These are phyloP conservation scores for Manihot esculenta DNA, from an alignment of 441 rosid genomes.

Conservation along the genomic window DNA sequence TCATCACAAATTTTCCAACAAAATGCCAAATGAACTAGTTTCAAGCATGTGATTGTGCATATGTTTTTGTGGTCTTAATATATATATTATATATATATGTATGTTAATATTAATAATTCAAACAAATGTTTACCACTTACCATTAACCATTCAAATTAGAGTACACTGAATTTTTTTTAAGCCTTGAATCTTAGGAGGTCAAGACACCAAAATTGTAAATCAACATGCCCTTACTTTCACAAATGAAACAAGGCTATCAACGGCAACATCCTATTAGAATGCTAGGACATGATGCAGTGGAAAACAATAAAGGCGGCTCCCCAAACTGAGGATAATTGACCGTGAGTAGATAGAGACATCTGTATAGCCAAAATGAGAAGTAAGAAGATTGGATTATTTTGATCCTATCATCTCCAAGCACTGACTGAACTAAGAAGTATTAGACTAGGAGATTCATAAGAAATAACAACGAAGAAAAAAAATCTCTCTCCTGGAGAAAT, in stretches of 20 bases:
- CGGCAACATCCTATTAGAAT: background rate
- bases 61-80: background rate
- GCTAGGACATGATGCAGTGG: background rate
- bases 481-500: background rate
- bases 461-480: constrained; percentile 6
- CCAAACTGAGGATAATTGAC: constrained; percentile 16
- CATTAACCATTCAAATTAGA: constrained; percentile 2
- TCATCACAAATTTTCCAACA: background rate
- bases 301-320: background rate
- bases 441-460: constrained; percentile 12
- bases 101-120: too few species aligned
- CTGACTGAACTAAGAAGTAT: constrained; percentile 19
- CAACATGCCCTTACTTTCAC: constrained; percentile 2
- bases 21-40: background rate
- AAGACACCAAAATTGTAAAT: constrained; percentile 11
- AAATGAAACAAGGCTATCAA: constrained; percentile 4
- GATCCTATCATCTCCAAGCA: constrained; percentile 16
- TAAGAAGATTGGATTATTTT: constrained; percentile 8
- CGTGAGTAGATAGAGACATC: constrained; percentile 12
- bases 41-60: background rate
- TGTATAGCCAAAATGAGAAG: constrained; percentile 10
- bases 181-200: constrained; percentile 16
- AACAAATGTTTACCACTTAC: constrained; percentile 10
- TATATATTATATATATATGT: too few species aligned
- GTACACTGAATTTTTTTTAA: constrained; percentile 12